Conservation (phyloP, 2,329 filamentous ascomycete species). For the Sclerotinia glacialis region DNA sequence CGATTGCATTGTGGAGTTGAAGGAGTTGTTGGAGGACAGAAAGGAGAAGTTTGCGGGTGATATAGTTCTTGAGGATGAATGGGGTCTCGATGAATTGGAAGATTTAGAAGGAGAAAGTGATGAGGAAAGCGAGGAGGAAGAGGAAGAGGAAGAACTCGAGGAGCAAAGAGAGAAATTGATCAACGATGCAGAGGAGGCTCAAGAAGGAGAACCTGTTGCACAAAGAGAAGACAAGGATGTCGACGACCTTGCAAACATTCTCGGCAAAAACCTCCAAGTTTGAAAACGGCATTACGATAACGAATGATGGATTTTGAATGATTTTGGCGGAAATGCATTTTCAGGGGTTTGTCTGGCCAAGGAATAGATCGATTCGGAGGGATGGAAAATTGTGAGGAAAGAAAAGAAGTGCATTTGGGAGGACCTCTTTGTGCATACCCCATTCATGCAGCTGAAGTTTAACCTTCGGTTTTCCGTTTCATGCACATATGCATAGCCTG, state of each 20-base stretch:
- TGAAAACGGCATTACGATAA: slow-evolving; percentile 8
- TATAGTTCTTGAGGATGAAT: slow-evolving; percentile 70
- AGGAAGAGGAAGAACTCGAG: slow-evolving; percentile 54
- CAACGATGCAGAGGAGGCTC: slow-evolving; percentile 67
- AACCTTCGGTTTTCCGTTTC: not conserved
- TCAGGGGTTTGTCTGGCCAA: not conserved
- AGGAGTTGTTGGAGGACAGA: slow-evolving; percentile 69
- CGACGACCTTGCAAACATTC: slow-evolving; percentile 71
- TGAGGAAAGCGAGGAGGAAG: slow-evolving; percentile 66
- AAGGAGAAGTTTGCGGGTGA: slow-evolving; percentile 71
- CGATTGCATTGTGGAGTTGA: slow-evolving; percentile 63
- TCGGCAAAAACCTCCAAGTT: slow-evolving; percentile 42
- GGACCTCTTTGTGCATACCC: not conserved
- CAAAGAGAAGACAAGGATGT: slow-evolving; percentile 73
- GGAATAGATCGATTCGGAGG: not conserved
- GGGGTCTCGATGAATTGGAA: slow-evolving; percentile 81
- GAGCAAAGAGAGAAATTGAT: slow-evolving; percentile 67
- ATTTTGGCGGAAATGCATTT: slow-evolving; percentile 9
- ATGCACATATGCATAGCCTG: slow-evolving; percentile 13
- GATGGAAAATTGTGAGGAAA: not conserved
- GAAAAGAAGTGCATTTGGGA: not conserved
- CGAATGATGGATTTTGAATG: slow-evolving; percentile 18
- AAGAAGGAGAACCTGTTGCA: slow-evolving; percentile 65
- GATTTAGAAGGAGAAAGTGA: slow-evolving; percentile 75
- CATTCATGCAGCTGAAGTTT: slow-evolving; percentile 6